Percentiles rank a stretch among this genome's conserved stretches.
Evolutionary conservation across 768 basidiomycete genomes (phyloP).

Genomic region (Boletellus ananas): DNA sequence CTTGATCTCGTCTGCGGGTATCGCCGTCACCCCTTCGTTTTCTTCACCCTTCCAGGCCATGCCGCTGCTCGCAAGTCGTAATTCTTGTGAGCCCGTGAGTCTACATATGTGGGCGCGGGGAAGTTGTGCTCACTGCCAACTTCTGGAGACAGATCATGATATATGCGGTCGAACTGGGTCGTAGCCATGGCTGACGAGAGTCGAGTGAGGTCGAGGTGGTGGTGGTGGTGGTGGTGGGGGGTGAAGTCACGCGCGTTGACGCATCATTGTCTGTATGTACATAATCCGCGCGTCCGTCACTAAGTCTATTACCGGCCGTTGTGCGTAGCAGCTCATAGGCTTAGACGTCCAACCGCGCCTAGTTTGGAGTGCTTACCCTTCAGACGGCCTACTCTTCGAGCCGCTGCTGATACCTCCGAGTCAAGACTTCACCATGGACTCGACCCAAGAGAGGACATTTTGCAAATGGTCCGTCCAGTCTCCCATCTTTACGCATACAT

Average conservation of each 20-base stretch:
- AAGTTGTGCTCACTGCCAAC: slow-evolving; percentile 68
- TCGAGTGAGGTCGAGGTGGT: background rate
- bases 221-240: slow-evolving; percentile 4
- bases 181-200: slow-evolving; percentile 43
- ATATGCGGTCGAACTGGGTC: slow-evolving; percentile 85
- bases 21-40: slow-evolving; percentile 55
- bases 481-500: background rate
- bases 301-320: background rate
- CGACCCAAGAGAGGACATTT: slow-evolving; percentile 73
- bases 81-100: slow-evolving; percentile 44
- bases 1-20: slow-evolving; percentile 72
- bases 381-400: no score
- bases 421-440: slow-evolving; percentile 23
- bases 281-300: slow-evolving; percentile 23
- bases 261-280: background rate
- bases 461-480: slow-evolving; percentile 76
- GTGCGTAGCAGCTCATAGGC: background rate
- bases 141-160: slow-evolving; percentile 65
- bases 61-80: slow-evolving; percentile 85
- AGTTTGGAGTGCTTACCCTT: background rate
- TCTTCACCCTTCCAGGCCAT: slow-evolving; percentile 93
- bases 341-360: background rate
- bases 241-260: slow-evolving; percentile 31
- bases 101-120: background rate
- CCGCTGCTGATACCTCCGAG: background rate